Evolutionary conservation across 2,329 filamentous ascomycete genomes (phyloP).

Genomic region (Ceratocystis destructans): DNA sequence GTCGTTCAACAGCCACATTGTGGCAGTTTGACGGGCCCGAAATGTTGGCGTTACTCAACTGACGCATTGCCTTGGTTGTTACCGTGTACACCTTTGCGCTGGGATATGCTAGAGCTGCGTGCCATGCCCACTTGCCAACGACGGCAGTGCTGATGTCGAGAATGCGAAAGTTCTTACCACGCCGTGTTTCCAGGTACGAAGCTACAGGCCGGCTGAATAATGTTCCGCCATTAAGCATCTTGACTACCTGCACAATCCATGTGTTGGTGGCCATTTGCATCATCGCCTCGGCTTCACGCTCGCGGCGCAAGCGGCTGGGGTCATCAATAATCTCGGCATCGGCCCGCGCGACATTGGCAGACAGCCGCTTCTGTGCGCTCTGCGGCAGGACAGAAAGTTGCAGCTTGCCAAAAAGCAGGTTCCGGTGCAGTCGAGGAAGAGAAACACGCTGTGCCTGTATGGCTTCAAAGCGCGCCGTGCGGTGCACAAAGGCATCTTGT

Average conservation of each 20-base stretch:
- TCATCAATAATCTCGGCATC: slow-evolving; percentile 55
- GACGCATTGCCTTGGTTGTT: slow-evolving; percentile 56
- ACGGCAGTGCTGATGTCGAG: slow-evolving; percentile 78
- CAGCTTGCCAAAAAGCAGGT: slow-evolving; percentile 74
- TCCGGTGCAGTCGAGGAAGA: slow-evolving; percentile 56
- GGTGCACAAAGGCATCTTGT: slow-evolving; percentile 71
- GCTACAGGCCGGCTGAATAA: slow-evolving; percentile 51
- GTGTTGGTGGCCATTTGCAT: slow-evolving; percentile 50
- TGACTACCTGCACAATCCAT: slow-evolving; percentile 49
- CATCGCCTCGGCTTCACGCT: slow-evolving; percentile 70
- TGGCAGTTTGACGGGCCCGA: slow-evolving; percentile 79
- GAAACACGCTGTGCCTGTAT: slow-evolving; percentile 72
- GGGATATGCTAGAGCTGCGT: slow-evolving; percentile 73
- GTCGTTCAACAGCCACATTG: slow-evolving; percentile 60
- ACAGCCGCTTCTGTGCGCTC: slow-evolving; percentile 58
- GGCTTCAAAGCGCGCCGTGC: slow-evolving; percentile 73
- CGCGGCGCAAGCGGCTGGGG: slow-evolving; percentile 45
- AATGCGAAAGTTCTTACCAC: slow-evolving; percentile 43
- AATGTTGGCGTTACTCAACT: slow-evolving; percentile 59
- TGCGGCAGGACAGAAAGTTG: slow-evolving; percentile 57
- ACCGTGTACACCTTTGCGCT: slow-evolving; percentile 80
- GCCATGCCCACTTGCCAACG: slow-evolving; percentile 91
- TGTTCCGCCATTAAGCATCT: slow-evolving; percentile 49
- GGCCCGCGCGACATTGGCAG: slow-evolving; percentile 57
- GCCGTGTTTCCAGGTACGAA: slow-evolving; percentile 36